Evolutionary conservation across 148 eudicot genomes (phyloP).

Genomic region (Rhododendron kiyosumense): DNA sequence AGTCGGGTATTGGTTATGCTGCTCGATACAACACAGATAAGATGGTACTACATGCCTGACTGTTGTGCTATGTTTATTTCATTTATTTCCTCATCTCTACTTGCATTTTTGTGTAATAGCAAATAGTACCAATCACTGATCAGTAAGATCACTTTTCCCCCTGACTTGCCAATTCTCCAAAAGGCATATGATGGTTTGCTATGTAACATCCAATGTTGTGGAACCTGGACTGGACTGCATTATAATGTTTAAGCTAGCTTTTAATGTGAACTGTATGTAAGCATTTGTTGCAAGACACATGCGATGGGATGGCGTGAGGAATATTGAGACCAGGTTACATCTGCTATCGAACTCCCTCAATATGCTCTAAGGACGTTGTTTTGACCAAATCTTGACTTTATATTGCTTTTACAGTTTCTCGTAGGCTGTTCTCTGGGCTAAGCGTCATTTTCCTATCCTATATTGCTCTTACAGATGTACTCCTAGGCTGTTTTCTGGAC

Average conservation of each 20-base stretch:
- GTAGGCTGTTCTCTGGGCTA: background rate
- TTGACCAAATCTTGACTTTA: background rate
- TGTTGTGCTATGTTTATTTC: background rate
- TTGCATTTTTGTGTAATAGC: background rate
- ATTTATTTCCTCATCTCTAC: background rate
- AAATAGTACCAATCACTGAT: background rate
- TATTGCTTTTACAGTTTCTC: background rate
- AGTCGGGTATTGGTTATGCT: slow-evolving; percentile 89
- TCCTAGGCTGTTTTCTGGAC: background rate
- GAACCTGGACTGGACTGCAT: background rate
- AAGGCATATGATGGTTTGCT: background rate
- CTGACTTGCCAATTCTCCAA: background rate
- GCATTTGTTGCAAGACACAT: background rate
- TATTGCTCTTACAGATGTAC: background rate
- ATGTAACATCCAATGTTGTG: background rate
- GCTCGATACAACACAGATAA: slow-evolving; percentile 86
- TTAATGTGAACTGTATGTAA: background rate
- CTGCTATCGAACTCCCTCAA: background rate
- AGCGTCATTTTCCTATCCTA: background rate
- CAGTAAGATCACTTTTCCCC: background rate
- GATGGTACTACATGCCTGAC: slow-evolving; percentile 42
- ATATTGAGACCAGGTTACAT: background rate
- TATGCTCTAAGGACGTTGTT: background rate
- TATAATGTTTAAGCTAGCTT: background rate
- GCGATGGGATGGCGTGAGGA: background rate